Percentiles rank a stretch among this genome's conserved stretches.
phyloP scores from a whole-genome alignment of 2,329 filamentous ascomycete species.

The Monilinia laxa region DNA sequence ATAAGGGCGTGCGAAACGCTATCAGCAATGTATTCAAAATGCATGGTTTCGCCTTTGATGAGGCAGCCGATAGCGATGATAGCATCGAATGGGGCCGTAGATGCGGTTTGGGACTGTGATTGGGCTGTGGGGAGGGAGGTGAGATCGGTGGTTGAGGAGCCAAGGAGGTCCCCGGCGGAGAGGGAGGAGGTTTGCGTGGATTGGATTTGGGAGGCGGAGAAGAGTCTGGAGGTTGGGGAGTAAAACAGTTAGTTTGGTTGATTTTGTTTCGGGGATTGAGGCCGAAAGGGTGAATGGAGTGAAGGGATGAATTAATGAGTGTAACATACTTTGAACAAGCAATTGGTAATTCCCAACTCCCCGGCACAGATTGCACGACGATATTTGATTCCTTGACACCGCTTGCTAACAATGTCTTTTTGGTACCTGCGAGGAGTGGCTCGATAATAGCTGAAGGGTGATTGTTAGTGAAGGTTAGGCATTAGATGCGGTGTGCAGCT shows the following conservation, averaged over 20 bases:
- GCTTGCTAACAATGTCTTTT: slow-evolving; percentile 70
- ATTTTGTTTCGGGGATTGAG: neutral
- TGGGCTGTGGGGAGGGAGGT: slow-evolving; percentile 48
- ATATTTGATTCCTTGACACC: slow-evolving; percentile 90
- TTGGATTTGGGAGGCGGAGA: slow-evolving; percentile 83
- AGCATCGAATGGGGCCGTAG: slow-evolving; percentile 76
- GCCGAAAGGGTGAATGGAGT: slow-evolving; percentile 40
- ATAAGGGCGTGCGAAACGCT: slow-evolving; percentile 89
- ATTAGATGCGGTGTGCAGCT: slow-evolving; percentile 18
- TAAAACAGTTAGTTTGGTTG: neutral
- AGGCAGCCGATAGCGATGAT: slow-evolving; percentile 93
- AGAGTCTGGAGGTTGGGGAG: slow-evolving; percentile 57
- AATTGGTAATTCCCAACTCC: slow-evolving; percentile 91
- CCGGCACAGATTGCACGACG: slow-evolving; percentile 83
- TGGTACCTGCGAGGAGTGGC: slow-evolving; percentile 76
- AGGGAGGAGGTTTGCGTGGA: slow-evolving; percentile 62
- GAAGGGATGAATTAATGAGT: slow-evolving; percentile 24
- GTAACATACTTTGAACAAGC: slow-evolving; percentile 56
- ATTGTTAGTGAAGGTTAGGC: slow-evolving; percentile 19
- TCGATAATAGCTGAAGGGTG: slow-evolving; percentile 66
- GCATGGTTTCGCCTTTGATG: slow-evolving; percentile 99
- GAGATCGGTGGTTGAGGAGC: slow-evolving; percentile 66
- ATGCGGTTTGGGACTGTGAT: slow-evolving; percentile 40
- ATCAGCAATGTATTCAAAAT: slow-evolving; percentile 98
- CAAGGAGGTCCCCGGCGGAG: slow-evolving; percentile 72